Base-by-base conservation (phyloP, 2,329 filamentous ascomycete species). In the Ophiocordyceps camponoti-rufipedis region DNA sequence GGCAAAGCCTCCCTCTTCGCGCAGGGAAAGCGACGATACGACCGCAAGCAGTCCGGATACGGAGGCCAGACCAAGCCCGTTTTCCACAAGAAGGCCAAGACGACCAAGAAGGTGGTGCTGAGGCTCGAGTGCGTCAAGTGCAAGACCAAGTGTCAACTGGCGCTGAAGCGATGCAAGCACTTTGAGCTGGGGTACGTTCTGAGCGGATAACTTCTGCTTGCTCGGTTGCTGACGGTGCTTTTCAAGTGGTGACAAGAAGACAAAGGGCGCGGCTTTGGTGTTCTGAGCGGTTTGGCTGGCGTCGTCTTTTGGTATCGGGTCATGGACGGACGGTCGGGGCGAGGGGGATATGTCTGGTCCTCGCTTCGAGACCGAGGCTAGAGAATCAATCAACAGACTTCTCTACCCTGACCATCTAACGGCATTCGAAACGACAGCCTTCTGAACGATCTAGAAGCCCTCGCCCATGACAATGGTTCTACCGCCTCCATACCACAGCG, bases 21-120 rank as follows among this genome's bases (percentile, higher is more conserved):
- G 52, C 89, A 98, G 80, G 89, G 89, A 80, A 98, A 96, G 85
- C 85, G 89, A 72, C 88, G 89, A 82, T 96, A 96, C 76, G 87
- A 94, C 75, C 80, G 87, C 67, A 96, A 96, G 79, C 89, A 96
- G 77, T 86, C 82, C 68, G 89, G 89, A 85, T 96, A 95, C 68
- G 91, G 91, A 85, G 91, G 91, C 88, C 91, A 98, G 78, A 98
- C 91, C 64, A 98, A 98, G 78, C 91, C 93, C 61, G 88, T 98
- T 65, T 98, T 96, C 85, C 91, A 96, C 85, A 98, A 96, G 83
- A 96, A 95, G 78, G 91, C 91, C 58, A 98, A 98, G 85, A 98
- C 91, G 59, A 98, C 91, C 67, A 98, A 98, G 85, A 98, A 98
- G 83, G 84, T 98, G 62, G 93, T 98, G 63, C 75, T 98, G 71